Conservation (phyloP, 2,329 filamentous ascomycete species). For the Zasmidium citrigriseum region DNA sequence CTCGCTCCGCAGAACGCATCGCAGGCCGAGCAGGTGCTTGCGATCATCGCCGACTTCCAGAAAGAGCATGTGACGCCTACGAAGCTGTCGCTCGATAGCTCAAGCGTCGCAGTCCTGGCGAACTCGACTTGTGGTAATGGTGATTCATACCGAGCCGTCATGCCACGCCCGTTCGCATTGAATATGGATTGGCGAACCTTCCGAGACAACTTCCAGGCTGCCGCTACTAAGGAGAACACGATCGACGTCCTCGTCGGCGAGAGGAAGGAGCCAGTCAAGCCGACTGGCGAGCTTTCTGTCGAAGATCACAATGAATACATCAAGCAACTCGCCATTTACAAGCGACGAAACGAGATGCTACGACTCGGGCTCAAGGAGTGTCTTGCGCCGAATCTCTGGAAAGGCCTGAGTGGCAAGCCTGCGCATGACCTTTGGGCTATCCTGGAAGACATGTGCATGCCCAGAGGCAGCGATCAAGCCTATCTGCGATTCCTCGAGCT, state of each 20-base stretch:
- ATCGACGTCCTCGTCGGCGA: conserved; percentile 29
- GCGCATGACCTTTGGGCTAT: conserved; percentile 30
- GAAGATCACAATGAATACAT: conserved; percentile 37
- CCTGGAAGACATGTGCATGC: conserved; percentile 33
- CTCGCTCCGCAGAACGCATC: conserved; percentile 5
- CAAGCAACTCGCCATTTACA: conserved; percentile 36
- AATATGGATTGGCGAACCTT: conserved; percentile 30
- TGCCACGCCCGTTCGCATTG: conserved; percentile 16
- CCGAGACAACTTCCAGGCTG: conserved; percentile 30
- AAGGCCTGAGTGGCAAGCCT: conserved; percentile 22
- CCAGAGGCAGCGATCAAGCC: conserved; percentile 29
- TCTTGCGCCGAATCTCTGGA: conserved; percentile 27
- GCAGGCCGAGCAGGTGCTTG: conserved; percentile 20
- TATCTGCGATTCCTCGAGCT: conserved; percentile 30
- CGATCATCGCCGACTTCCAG: conserved; percentile 26
- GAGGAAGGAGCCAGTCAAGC: conserved; percentile 31
- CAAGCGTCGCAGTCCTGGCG: conserved; percentile 32
- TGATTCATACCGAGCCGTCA: conserved; percentile 27
- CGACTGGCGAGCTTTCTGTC: conserved; percentile 23
- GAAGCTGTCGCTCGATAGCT: conserved; percentile 29
- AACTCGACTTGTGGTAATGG: conserved; percentile 33
- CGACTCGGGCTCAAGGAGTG: conserved; percentile 26
- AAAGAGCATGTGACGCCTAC: conserved; percentile 29
- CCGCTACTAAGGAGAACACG: conserved; percentile 34
- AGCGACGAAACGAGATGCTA: conserved; percentile 32